Conservation (phyloP, 2,329 filamentous ascomycete species). For the Epichloe sibirici region DNA sequence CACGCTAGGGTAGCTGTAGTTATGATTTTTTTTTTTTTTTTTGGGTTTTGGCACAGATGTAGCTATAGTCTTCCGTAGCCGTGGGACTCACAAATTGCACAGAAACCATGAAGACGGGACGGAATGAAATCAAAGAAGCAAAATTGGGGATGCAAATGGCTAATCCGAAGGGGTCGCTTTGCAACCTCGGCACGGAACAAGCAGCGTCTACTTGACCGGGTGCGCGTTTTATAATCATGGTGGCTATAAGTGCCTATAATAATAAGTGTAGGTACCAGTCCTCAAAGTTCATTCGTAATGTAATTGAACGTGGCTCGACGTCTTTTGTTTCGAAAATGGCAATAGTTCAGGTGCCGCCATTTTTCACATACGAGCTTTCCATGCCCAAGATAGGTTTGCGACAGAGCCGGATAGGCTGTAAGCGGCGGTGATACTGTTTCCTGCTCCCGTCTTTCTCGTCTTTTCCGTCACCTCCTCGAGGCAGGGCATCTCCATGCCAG, state of each 20-base stretch:
- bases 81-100: neutral
- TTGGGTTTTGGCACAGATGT: too few relatives aligned
- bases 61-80: too few relatives aligned
- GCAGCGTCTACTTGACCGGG: too few relatives aligned
- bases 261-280: too few relatives aligned
- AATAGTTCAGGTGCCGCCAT: conserved; percentile 7
- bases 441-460: conserved; percentile 15
- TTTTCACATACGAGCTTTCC: conserved; percentile 33
- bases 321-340: too few relatives aligned
- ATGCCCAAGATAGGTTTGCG: conserved; percentile 30
- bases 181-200: too few relatives aligned
- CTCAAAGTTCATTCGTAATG: too few relatives aligned
- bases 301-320: too few relatives aligned
- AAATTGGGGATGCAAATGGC: conserved; percentile 15
- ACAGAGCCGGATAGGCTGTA: conserved; percentile 26
- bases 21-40: too few relatives aligned
- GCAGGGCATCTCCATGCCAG: conserved; percentile 19
- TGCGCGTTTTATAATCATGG: too few relatives aligned
- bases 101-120: neutral
- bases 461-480: conserved; percentile 9
- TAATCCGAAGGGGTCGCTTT: neutral
- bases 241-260: too few relatives aligned
- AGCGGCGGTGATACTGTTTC: conserved; percentile 12
- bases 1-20: too few relatives aligned
- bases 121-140: neutral